These are phyloP conservation scores for Schwanniomyces etchellsii DNA, from an alignment of 1,139 yeast genomes.

Conservation along the genomic window DNA sequence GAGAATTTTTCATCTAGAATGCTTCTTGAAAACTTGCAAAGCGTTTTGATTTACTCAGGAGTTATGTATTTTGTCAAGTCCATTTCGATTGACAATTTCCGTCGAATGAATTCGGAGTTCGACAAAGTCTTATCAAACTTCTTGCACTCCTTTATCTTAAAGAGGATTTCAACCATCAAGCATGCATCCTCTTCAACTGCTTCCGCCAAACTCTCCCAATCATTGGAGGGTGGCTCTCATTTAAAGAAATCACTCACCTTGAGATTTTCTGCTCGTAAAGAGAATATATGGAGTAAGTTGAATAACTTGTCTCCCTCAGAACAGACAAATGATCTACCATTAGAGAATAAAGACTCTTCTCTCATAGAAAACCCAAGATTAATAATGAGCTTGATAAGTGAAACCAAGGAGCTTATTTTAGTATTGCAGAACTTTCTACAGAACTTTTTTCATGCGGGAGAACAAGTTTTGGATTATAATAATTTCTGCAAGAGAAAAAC, in stretches of 20 bases:
- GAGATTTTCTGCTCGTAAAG: slow-evolving; percentile 25
- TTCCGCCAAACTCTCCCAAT: slow-evolving; percentile 6
- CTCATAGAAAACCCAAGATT: slow-evolving; percentile 36
- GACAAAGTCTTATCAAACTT: slow-evolving; percentile 20
- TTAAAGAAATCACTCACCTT: slow-evolving; percentile 29
- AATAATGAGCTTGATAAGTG: slow-evolving; percentile 37
- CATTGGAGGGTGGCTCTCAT: slow-evolving; percentile 11
- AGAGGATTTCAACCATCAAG: slow-evolving; percentile 19
- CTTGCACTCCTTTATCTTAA: slow-evolving; percentile 25
- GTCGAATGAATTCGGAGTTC: no score
- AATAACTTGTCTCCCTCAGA: slow-evolving; percentile 1
- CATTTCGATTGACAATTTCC: slow-evolving; percentile 31
- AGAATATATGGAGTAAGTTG: slow-evolving; percentile 9
- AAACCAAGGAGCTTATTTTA: slow-evolving; percentile 27
- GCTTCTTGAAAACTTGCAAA: slow-evolving; percentile 31
- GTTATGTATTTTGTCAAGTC: slow-evolving; percentile 63
- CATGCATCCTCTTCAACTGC: slow-evolving; percentile 9
- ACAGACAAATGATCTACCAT: slow-evolving; percentile 1
- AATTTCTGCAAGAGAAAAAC: slow-evolving; percentile 23
- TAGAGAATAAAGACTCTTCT: no score
- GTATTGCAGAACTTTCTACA: slow-evolving; percentile 63
- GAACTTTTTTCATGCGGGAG: slow-evolving; percentile 60
- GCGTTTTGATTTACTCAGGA: slow-evolving; percentile 52
- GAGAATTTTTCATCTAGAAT: slow-evolving; percentile 19
- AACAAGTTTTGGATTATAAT: slow-evolving; percentile 41